Percentiles rank a stretch among this genome's conserved stretches.
Conservation (phyloP, 805 yeast species). For the Kluyveromyces siamensis region DNA sequence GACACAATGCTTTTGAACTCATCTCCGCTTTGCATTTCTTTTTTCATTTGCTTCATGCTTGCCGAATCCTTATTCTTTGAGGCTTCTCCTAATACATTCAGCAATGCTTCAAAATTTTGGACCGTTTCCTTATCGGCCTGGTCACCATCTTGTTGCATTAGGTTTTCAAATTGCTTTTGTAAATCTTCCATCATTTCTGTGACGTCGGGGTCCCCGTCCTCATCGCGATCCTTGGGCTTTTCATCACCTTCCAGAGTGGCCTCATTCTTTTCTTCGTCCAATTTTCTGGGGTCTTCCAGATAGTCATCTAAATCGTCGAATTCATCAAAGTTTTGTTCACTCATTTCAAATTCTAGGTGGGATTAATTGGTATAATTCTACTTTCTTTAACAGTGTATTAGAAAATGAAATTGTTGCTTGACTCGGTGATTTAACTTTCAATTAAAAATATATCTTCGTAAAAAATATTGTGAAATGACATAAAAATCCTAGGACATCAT, state of each 20-base stretch:
- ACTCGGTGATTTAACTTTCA: background rate
- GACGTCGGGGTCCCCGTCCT: constrained; percentile 22
- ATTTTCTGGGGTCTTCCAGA: constrained; percentile 34
- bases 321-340: constrained; percentile 33
- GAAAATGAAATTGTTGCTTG: background rate
- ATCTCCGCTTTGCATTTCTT: constrained; percentile 10
- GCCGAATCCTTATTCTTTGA: constrained; percentile 22
- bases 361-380: background rate
- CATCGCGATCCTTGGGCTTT: constrained; percentile 2
- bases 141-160: constrained; percentile 17
- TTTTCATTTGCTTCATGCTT: constrained; percentile 6
- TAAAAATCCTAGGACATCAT: background rate
- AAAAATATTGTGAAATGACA: background rate
- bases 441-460: background rate
- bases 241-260: constrained; percentile 9
- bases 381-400: background rate
- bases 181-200: constrained; percentile 23
- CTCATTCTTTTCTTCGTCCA: constrained; percentile 11
- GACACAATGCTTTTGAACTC: constrained; percentile 69
- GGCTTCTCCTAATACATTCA: constrained; percentile 20
- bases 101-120: constrained; percentile 30
- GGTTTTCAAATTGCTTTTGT: constrained; percentile 18
- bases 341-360: constrained; percentile 4
- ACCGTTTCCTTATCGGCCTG: constrained; percentile 16
- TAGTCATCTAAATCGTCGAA: constrained; percentile 74